Percentiles rank a stretch among this genome's conserved stretches.
Evolutionary conservation across 345 rosid species (phyloP).

Genomic region (Acer saccharum): DNA sequence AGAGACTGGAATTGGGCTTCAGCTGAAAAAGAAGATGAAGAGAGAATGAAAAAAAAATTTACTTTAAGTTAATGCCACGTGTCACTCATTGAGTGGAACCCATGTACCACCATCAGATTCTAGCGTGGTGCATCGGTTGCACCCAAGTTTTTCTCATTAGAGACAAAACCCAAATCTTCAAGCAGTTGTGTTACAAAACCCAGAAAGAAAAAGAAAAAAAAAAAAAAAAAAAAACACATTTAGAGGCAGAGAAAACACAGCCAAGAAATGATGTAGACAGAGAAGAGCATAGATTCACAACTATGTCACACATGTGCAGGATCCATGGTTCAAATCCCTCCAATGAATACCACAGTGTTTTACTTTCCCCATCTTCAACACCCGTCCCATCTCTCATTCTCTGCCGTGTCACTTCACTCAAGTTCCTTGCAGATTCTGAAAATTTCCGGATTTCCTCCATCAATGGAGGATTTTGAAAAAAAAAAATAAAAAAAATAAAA

Average conservation of each 20-base stretch:
- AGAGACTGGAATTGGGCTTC: too few relatives aligned
- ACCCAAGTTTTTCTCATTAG: too few relatives aligned
- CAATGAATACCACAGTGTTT: slow-evolving; percentile 60
- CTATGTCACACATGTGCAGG: slow-evolving; percentile 99
- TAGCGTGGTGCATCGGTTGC: too few relatives aligned
- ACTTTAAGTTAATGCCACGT: too few relatives aligned
- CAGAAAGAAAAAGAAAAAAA: background rate
- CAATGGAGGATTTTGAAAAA: too few relatives aligned
- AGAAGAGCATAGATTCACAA: slow-evolving; percentile 78
- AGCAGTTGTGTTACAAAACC: background rate
- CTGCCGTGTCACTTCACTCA: slow-evolving; percentile 64
- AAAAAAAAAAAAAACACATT: background rate
- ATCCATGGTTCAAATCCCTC: slow-evolving; percentile 87
- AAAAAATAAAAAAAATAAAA: too few relatives aligned
- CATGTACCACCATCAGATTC: too few relatives aligned
- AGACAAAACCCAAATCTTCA: slow-evolving; percentile 4
- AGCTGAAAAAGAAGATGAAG: too few relatives aligned
- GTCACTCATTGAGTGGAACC: too few relatives aligned
- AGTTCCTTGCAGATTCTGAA: slow-evolving; percentile 79
- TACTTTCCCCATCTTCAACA: slow-evolving; percentile 58
- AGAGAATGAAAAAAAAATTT: too few relatives aligned
- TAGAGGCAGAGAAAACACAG: background rate
- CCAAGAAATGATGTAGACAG: slow-evolving; percentile 43
- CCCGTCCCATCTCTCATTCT: slow-evolving; percentile 59
- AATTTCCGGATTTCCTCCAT: background rate